These are phyloP conservation scores for Daldinia childiae DNA, from an alignment of 495 filamentous ascomycete species.

Conservation along the genomic window DNA sequence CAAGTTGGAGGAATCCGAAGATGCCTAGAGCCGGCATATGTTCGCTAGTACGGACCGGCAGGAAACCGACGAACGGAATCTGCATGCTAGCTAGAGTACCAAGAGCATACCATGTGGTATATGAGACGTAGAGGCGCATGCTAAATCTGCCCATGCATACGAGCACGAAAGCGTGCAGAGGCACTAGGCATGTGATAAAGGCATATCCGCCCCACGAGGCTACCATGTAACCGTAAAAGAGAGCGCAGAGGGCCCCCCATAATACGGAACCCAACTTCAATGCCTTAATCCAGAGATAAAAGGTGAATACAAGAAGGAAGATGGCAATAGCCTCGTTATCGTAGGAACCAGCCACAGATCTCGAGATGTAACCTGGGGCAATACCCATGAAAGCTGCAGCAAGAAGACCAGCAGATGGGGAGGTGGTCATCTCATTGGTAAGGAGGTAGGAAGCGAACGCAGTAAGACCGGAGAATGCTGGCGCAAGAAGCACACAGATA, in stretches of 20 bases:
- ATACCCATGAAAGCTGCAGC: constrained; percentile 98
- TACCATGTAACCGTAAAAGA: constrained; percentile 99
- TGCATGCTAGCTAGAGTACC: constrained; percentile 99
- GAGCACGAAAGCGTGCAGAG: constrained; percentile 94
- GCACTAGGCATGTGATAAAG: constrained; percentile 98
- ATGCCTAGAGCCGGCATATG: constrained; percentile 98
- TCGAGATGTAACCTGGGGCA: constrained; percentile 94
- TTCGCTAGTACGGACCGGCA: constrained; percentile 95
- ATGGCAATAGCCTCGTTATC: constrained; percentile 99
- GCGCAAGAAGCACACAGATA: constrained; percentile 96
- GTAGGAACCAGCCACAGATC: constrained; percentile 97
- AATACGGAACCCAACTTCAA: constrained; percentile 94
- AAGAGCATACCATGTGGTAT: constrained; percentile 97
- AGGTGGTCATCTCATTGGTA: constrained; percentile 93
- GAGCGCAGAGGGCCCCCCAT: constrained; percentile 92
- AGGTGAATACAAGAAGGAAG: constrained; percentile 97
- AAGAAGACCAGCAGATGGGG: constrained; percentile 91
- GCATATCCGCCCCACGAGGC: constrained; percentile 99
- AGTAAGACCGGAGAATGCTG: constrained; percentile 94
- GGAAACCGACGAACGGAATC: constrained; percentile 98
- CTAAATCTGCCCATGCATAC: constrained; percentile 98
- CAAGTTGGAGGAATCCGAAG: constrained; percentile 94
- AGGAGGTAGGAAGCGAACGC: constrained; percentile 94
- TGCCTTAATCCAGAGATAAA: constrained; percentile 98
- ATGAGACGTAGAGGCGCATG: constrained; percentile 91